These are phyloP conservation scores for Pseudocercospora crystallina DNA, from an alignment of 2,329 filamentous ascomycete genomes.

Conservation along the genomic window DNA sequence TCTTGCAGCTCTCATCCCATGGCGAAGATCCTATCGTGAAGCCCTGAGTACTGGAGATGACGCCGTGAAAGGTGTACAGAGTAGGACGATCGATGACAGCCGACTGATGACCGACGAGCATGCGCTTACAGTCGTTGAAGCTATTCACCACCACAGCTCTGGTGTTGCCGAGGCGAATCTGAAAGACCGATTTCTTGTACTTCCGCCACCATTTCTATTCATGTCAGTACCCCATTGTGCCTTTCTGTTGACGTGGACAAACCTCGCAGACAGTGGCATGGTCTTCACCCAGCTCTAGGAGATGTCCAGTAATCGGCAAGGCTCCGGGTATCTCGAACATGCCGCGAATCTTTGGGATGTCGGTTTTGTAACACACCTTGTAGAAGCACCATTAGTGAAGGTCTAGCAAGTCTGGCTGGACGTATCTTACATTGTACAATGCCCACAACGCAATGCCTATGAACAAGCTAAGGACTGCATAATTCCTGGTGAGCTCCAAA, in stretches of 20 bases:
- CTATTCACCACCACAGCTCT: conserved; percentile 55
- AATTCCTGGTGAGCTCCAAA: too few species aligned
- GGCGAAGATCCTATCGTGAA: conserved; percentile 57
- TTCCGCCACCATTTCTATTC: conserved; percentile 46
- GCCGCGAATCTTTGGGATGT: conserved; percentile 51
- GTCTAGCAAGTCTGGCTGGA: too few species aligned
- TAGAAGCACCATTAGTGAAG: too few species aligned
- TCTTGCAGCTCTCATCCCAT: conserved; percentile 56
- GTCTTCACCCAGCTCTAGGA: conserved; percentile 53
- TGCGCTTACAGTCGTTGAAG: conserved; percentile 53
- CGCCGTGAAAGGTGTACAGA: conserved; percentile 55
- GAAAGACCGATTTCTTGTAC: conserved; percentile 50
- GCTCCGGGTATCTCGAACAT: conserved; percentile 54
- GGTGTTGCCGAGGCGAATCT: conserved; percentile 56
- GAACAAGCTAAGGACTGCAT: too few species aligned
- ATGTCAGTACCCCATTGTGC: too few species aligned
- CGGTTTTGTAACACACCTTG: conserved; percentile 34
- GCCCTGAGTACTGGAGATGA: conserved; percentile 54
- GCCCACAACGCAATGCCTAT: not conserved
- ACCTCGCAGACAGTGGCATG: conserved; percentile 52
- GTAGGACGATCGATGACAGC: conserved; percentile 49
- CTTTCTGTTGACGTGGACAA: conserved; percentile 18
- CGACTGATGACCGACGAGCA: conserved; percentile 51
- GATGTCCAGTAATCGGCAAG: conserved; percentile 52
- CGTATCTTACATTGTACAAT: not conserved